Evolutionary conservation across 345 rosid genomes (phyloP).

Genomic region (Leavenworthia alabamica): DNA sequence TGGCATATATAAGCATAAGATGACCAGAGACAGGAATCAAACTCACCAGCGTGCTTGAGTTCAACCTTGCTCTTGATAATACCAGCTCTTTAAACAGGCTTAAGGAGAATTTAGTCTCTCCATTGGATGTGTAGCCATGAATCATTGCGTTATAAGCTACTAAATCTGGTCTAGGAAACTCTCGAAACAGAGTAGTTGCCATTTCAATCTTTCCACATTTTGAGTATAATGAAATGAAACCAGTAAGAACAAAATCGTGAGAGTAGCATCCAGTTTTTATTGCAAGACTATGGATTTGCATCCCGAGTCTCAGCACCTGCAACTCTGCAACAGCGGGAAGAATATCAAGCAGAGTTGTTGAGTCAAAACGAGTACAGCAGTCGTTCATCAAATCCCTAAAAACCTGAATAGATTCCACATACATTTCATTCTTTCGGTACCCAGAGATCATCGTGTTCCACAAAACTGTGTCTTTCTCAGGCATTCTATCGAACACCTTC

Average conservation of each 20-base stretch:
- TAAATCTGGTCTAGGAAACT: constrained; percentile 50
- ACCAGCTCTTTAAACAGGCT: constrained; percentile 46
- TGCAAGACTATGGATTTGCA: constrained; percentile 53
- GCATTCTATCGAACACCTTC: constrained; percentile 60
- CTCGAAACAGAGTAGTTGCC: constrained; percentile 41
- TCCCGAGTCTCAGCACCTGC: constrained; percentile 51
- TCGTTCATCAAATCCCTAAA: constrained; percentile 45
- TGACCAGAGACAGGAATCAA: constrained; percentile 65
- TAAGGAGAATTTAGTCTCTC: constrained; percentile 42
- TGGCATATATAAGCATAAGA: constrained; percentile 40
- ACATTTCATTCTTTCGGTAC: constrained; percentile 40
- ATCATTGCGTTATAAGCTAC: constrained; percentile 78
- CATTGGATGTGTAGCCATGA: constrained; percentile 57
- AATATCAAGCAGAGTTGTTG: constrained; percentile 46
- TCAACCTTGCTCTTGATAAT: constrained; percentile 40
- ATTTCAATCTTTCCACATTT: constrained; percentile 47
- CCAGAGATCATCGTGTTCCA: constrained; percentile 67
- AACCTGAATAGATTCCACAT: constrained; percentile 40
- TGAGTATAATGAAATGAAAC: constrained; percentile 54
- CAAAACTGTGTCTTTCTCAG: constrained; percentile 54
- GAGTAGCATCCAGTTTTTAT: constrained; percentile 45
- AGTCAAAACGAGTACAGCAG: constrained; percentile 36
- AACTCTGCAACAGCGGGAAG: constrained; percentile 75
- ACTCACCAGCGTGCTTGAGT: constrained; percentile 59
- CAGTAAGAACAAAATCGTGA: constrained; percentile 53